phyloP scores from a whole-genome alignment of 768 basidiomycete genomes.

The Chlorophyllum brunneum region DNA sequence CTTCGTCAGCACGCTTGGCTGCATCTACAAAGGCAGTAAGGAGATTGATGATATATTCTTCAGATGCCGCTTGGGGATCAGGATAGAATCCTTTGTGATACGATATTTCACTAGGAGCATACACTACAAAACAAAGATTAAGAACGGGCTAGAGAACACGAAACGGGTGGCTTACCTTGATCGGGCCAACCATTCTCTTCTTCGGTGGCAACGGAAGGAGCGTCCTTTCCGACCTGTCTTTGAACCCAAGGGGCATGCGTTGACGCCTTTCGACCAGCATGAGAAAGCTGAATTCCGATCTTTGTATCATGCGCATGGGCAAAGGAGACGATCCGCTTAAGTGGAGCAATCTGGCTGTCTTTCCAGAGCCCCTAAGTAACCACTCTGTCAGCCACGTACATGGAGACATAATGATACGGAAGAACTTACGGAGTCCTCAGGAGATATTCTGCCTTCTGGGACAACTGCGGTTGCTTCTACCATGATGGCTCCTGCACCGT shows the following conservation, averaged over 20 bases:
- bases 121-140: slow-evolving; percentile 37
- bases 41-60: slow-evolving; percentile 49
- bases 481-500: slow-evolving; percentile 66
- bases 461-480: slow-evolving; percentile 74
- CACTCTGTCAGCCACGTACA: background rate
- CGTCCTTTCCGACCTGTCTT: slow-evolving; percentile 27
- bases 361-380: slow-evolving; percentile 59
- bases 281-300: slow-evolving; percentile 78
- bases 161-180: slow-evolving; percentile 36
- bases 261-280: slow-evolving; percentile 70
- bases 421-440: slow-evolving; percentile 58
- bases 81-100: slow-evolving; percentile 47
- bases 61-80: slow-evolving; percentile 53
- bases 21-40: slow-evolving; percentile 59
- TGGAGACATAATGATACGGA: background rate
- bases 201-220: slow-evolving; percentile 32
- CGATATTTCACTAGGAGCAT: slow-evolving; percentile 54
- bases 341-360: slow-evolving; percentile 68
- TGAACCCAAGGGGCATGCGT: slow-evolving; percentile 67
- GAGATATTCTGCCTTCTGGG: slow-evolving; percentile 74
- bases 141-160: background rate
- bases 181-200: slow-evolving; percentile 69
- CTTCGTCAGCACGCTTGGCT: slow-evolving; percentile 47
- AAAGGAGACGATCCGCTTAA: slow-evolving; percentile 73
- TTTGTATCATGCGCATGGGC: slow-evolving; percentile 63